These are phyloP conservation scores for Trichoderma semiorbis DNA, from an alignment of 2,329 filamentous ascomycete genomes.

Conservation along the genomic window DNA sequence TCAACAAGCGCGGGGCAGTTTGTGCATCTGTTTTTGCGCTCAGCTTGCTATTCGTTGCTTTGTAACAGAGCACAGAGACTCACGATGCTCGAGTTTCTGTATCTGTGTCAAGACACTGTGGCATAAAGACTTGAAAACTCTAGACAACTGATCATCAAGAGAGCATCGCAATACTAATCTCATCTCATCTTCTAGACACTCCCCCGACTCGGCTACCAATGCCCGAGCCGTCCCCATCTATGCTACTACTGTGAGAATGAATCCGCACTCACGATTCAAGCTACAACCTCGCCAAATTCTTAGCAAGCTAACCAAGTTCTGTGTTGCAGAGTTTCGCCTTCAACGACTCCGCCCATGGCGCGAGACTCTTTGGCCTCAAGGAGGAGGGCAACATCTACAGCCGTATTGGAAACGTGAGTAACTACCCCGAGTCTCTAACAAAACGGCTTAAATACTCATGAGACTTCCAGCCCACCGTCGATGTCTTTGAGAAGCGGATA, in stretches of 20 bases:
- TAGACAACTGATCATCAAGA: background rate
- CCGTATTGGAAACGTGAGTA: slow-evolving; percentile 83
- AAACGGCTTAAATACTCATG: background rate
- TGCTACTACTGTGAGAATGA: slow-evolving; percentile 64
- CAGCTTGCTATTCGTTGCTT: background rate
- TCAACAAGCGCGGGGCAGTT: background rate
- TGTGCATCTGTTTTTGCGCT: background rate
- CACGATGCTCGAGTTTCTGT: background rate
- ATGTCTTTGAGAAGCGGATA: slow-evolving; percentile 94
- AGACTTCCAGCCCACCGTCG: slow-evolving; percentile 70
- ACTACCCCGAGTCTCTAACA: background rate
- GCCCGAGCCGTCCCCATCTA: slow-evolving; percentile 94
- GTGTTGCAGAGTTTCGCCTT: slow-evolving; percentile 73
- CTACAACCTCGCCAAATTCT: background rate
- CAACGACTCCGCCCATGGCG: slow-evolving; percentile 94
- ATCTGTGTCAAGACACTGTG: background rate
- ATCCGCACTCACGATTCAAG: background rate
- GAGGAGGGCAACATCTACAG: slow-evolving; percentile 98
- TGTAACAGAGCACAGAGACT: background rate
- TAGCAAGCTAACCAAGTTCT: background rate
- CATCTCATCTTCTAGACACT: slow-evolving; percentile 55
- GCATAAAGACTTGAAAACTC: background rate
- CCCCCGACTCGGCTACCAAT: slow-evolving; percentile 76
- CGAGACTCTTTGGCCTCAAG: slow-evolving; percentile 92
- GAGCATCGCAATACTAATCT: background rate